These are phyloP conservation scores for Terana coerulea DNA, from an alignment of 768 basidiomycete genomes.

Conservation along the genomic window DNA sequence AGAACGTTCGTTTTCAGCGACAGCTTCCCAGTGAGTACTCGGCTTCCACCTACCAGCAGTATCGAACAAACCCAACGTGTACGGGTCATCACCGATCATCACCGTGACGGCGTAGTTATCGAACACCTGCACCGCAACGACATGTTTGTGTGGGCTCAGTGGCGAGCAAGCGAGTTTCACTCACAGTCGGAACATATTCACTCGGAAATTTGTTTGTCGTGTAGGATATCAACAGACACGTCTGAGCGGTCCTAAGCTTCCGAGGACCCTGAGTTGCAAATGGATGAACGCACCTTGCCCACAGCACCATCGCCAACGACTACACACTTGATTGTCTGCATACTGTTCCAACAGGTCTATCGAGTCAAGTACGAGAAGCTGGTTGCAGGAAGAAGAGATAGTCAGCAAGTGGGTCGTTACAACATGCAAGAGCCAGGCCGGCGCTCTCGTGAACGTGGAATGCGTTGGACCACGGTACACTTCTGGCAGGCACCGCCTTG, in stretches of 20 bases:
- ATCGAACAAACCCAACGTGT: slow-evolving; percentile 97
- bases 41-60: slow-evolving; percentile 73
- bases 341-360: slow-evolving; percentile 32
- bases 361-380: slow-evolving; percentile 5
- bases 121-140: slow-evolving; percentile 61
- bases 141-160: slow-evolving; percentile 15
- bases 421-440: slow-evolving; percentile 8
- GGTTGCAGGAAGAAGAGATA: not conserved
- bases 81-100: slow-evolving; percentile 99
- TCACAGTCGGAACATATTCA: slow-evolving; percentile 97
- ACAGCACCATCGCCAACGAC: slow-evolving; percentile 98
- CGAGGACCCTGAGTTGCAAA: not conserved
- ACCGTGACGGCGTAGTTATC: slow-evolving; percentile 99
- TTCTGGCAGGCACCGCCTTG: slow-evolving; percentile 4
- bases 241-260: slow-evolving; percentile 42
- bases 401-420: slow-evolving; percentile 7
- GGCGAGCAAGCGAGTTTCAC: slow-evolving; percentile 32
- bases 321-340: slow-evolving; percentile 98
- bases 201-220: slow-evolving; percentile 98
- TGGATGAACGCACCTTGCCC: slow-evolving; percentile 72
- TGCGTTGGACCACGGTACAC: too few species aligned
- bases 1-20: slow-evolving; percentile 10
- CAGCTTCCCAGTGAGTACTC: slow-evolving; percentile 4
- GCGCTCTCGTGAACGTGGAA: slow-evolving; percentile 12
- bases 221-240: slow-evolving; percentile 95